Base-by-base conservation (phyloP, 768 basidiomycete species). In the Sutorius australiensis region DNA sequence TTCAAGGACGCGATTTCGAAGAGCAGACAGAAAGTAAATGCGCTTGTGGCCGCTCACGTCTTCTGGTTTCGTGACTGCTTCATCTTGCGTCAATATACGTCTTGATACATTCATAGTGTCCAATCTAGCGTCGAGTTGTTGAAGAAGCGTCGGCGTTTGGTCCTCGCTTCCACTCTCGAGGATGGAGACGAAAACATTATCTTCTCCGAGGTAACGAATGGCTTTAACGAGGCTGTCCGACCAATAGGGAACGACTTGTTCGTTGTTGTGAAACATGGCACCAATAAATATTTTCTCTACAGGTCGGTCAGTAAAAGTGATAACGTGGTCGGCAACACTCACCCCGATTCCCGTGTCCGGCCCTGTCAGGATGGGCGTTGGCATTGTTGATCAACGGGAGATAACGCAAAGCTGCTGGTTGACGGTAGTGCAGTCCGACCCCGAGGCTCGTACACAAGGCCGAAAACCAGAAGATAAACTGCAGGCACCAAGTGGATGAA, bases 121-220 rank as follows among this genome's bases (percentile, higher is more conserved):
- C 21, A 66, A 31, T 37, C 42, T 51, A 1, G 42, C 46, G 2
- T 54, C 49, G 32, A 66, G 47, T 30, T 51, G 43, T 33, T n/a
- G 48, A 10, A 64, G 58, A 0, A 64, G 42, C 1, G n/a, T 46
- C 1, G 61, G 41, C 5, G 62, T 55, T 32, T 2, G 34, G 16
- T 66, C 62, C 2, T 12, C 0, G 14, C 64, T 74, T 46, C 71
- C 62, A 33, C 72, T 74, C 61, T 76, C 76, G 48, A 76, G 61
- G 43, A 76, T 59, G 32, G 73, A 76, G n/a, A 73, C 68, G 50
- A 70, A 77, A 32, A 75, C 72, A 37, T 77, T 76, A 50, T 72
- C 71, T 6, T 62, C 42, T 19, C 77, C 77, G 41, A 78, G 66
- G 47, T 71, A 75, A 37, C 61, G 53, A 13, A 76, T 73, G 7